Base-by-base conservation (phyloP, 202 grass and related monocot genomes). In the Setaria viridis region DNA sequence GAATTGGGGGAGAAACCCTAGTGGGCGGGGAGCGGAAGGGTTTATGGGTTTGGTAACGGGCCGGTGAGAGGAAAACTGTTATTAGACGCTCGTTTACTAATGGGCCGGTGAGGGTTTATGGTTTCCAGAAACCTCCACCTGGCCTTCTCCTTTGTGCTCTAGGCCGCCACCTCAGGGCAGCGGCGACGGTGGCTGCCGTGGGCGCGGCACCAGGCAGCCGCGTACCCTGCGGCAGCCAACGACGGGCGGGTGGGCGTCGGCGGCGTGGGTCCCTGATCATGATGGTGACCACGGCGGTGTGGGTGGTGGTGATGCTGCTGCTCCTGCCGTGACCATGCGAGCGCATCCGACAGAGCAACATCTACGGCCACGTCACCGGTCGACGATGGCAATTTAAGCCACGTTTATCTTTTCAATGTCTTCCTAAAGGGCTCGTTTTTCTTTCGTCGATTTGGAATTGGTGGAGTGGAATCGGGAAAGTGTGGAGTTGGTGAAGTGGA, bases 341-440 rank as follows among this genome's bases (percentile, higher is more conserved):
- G 74, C 81, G 87, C 62, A 77, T 92, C 43, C 75, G 80, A 1
- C 87, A 92, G 47, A 84, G 87, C 7, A 92, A 89, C 75, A 33
- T 87, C 29, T 92, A 89, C 46, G 90, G 83, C 35, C 91, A 92
- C 51, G 80, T 92, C 70, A 92, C 87, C n/a, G n/a, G n/a, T n/a
- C n/a, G n/a, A n/a, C n/a, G 25, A 25, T 25, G 25, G 25, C 25
- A 25, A 25, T 25, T 25, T 25, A 25, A 25, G 25, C 25, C 25
- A 25, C 25, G 25, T 25, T 25, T 25, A 25, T 25, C 25, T 25
- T 25, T 25, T 25, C 25, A 25, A 25, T 25, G 25, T 25, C 25
- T 25, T 25, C 25, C 25, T 25, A 25, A 25, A 25, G 25, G 25
- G 25, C 25, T 25, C 25, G 25, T 25, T 25, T 25, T 25, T 25